These are phyloP conservation scores for Phanerochaete sordida DNA, from an alignment of 768 basidiomycete species.

Conservation along the genomic window DNA sequence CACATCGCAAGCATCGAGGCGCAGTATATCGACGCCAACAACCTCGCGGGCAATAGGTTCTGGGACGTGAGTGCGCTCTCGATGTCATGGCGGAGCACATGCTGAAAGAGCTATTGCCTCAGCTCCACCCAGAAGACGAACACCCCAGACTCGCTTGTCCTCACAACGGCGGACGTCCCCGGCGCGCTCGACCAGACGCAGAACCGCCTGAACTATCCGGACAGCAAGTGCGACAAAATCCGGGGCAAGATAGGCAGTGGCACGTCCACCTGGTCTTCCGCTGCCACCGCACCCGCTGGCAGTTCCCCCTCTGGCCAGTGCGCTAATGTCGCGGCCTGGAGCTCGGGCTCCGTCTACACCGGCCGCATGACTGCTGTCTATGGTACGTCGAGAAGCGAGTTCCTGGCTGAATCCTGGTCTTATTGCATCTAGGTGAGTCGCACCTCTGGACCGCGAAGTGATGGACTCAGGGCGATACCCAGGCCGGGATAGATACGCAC, in stretches of 20 bases:
- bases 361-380: slow-evolving; percentile 46
- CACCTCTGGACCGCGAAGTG: slow-evolving; percentile 60
- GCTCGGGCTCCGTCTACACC: slow-evolving; percentile 40
- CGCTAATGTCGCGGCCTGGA: slow-evolving; percentile 46
- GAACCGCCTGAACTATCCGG: slow-evolving; percentile 64
- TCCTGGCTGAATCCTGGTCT: not conserved
- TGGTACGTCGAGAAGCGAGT: slow-evolving; percentile 27
- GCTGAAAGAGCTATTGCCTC: not conserved
- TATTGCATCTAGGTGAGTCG: slow-evolving; percentile 31
- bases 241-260: slow-evolving; percentile 52
- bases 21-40: slow-evolving; percentile 57
- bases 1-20: slow-evolving; percentile 63
- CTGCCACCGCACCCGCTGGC: slow-evolving; percentile 9
- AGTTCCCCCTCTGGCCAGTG: slow-evolving; percentile 30
- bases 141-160: slow-evolving; percentile 50
- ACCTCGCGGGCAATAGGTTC: slow-evolving; percentile 70
- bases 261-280: slow-evolving; percentile 19
- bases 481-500: slow-evolving; percentile 45
- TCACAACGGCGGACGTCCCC: slow-evolving; percentile 41
- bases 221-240: slow-evolving; percentile 72
- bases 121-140: slow-evolving; percentile 58
- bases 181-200: slow-evolving; percentile 56
- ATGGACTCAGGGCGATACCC: slow-evolving; percentile 60
- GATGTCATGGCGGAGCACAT: not conserved
- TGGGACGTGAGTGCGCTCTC: slow-evolving; percentile 47